Percentiles rank a stretch among this genome's conserved stretches.
phyloP scores from a whole-genome alignment of 2,329 filamentous ascomycete genomes.

The Dothideomycetes sp. region DNA sequence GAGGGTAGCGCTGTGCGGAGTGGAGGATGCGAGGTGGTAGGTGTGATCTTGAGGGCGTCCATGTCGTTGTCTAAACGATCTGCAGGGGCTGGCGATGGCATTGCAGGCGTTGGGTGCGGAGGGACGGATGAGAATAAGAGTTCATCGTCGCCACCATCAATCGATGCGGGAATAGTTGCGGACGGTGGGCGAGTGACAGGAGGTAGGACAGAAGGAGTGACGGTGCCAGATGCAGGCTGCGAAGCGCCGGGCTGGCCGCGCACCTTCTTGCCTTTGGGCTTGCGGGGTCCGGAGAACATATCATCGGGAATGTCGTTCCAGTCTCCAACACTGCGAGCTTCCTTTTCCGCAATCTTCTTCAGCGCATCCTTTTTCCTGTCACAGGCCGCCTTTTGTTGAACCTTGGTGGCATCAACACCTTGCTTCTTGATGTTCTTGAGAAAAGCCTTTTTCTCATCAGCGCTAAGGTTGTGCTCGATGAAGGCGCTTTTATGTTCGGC shows the following conservation, averaged over 20 bases:
- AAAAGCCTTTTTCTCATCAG: slow-evolving; percentile 51
- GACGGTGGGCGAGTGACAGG: too few relatives aligned
- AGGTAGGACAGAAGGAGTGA: too few relatives aligned
- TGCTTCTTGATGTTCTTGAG: slow-evolving; percentile 44
- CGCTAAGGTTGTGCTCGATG: slow-evolving; percentile 37
- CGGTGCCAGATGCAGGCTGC: not conserved
- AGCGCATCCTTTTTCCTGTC: slow-evolving; percentile 38
- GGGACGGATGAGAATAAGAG: too few relatives aligned
- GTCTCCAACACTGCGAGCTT: slow-evolving; percentile 13
- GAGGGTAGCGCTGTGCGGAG: slow-evolving; percentile 16
- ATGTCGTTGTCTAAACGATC: not conserved
- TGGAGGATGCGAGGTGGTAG: slow-evolving; percentile 38
- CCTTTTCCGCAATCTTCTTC: slow-evolving; percentile 44
- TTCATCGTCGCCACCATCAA: too few relatives aligned
- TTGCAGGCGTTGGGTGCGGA: slow-evolving; percentile 6
- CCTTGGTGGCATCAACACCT: slow-evolving; percentile 38
- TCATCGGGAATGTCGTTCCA: slow-evolving; percentile 13
- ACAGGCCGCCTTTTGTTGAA: slow-evolving; percentile 36
- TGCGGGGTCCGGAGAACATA: slow-evolving; percentile 8
- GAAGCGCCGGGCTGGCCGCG: slow-evolving; percentile 1
- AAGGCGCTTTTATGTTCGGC: slow-evolving; percentile 58
- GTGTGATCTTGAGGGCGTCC: slow-evolving; percentile 28
- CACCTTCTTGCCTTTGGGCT: slow-evolving; percentile 4
- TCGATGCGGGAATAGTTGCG: too few relatives aligned
- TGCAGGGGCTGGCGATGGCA: slow-evolving; percentile 2